Percentiles rank a stretch among this genome's conserved stretches.
These are phyloP conservation scores for Clitopilus hobsonii DNA, from an alignment of 768 basidiomycete species.

Conservation along the genomic window DNA sequence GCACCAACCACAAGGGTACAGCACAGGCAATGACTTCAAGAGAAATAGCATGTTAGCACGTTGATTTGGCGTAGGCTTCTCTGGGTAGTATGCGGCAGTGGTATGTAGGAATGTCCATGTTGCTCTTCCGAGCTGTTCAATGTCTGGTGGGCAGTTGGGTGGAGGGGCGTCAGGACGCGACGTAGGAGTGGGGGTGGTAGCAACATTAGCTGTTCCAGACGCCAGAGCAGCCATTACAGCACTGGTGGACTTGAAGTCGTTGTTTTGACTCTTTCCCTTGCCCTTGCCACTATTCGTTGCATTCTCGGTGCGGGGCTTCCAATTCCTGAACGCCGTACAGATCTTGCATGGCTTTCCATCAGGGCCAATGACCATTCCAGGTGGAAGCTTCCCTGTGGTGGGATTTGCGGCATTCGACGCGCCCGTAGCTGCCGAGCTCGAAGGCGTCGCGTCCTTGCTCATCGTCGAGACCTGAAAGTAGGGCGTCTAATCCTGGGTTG, in stretches of 20 bases:
- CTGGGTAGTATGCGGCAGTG: conserved; percentile 93
- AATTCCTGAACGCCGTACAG: conserved; percentile 76
- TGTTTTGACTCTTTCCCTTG: conserved; percentile 16
- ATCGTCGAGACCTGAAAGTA: not conserved
- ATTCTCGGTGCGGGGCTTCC: conserved; percentile 43
- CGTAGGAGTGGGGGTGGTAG: conserved; percentile 7
- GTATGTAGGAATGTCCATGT: conserved; percentile 98
- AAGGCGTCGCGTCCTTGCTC: not conserved
- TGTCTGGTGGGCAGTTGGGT: conserved; percentile 83
- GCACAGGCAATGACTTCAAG: conserved; percentile 66
- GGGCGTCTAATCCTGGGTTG: too few relatives aligned
- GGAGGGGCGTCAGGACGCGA: conserved; percentile 36
- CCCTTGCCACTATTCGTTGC: conserved; percentile 23
- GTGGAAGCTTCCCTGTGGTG: conserved; percentile 39
- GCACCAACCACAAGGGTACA: conserved; percentile 90
- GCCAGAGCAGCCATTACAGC: conserved; percentile 24
- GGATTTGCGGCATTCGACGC: not conserved
- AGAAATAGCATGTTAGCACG: conserved; percentile 82
- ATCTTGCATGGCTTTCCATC: conserved; percentile 96
- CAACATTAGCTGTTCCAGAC: conserved; percentile 8
- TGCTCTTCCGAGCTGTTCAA: conserved; percentile 82
- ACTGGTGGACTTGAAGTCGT: conserved; percentile 12
- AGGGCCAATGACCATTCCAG: conserved; percentile 84
- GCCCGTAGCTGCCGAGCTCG: not conserved
- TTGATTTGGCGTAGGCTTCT: conserved; percentile 68